These are phyloP conservation scores for Kluyveromyces sp. DNA, from an alignment of 1,139 yeast genomes.

Conservation along the genomic window DNA sequence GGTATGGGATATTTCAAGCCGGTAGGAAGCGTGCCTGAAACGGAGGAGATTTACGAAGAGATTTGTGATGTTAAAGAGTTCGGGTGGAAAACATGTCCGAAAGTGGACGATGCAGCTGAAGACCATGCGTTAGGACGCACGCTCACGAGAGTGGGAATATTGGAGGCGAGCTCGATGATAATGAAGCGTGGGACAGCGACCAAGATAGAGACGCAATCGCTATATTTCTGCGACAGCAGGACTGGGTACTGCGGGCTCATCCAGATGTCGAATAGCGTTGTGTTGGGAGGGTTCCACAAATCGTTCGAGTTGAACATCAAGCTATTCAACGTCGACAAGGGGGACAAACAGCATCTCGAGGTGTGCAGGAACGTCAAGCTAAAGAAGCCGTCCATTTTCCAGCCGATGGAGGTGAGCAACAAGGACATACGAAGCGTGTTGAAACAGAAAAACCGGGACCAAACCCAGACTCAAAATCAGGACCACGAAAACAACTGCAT, in stretches of 20 bases:
- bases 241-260: slow-evolving; percentile 68
- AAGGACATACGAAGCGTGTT: slow-evolving; percentile 44
- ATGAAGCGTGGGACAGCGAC: slow-evolving; percentile 33
- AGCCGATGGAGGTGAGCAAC: slow-evolving; percentile 31
- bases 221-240: slow-evolving; percentile 57
- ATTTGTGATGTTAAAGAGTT: background rate
- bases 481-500: too few species aligned
- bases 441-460: background rate
- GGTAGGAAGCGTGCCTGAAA: background rate
- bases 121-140: background rate
- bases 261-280: slow-evolving; percentile 76
- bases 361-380: slow-evolving; percentile 25
- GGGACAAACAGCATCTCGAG: slow-evolving; percentile 33
- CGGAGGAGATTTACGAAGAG: background rate
- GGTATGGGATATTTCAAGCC: slow-evolving; percentile 2
- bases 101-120: background rate
- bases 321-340: slow-evolving; percentile 35
- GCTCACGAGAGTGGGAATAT: background rate
- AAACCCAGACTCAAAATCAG: slow-evolving; percentile 38
- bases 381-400: slow-evolving; percentile 12
- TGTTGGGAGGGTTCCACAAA: slow-evolving; percentile 63
- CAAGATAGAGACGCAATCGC: slow-evolving; percentile 81
- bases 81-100: background rate
- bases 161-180: slow-evolving; percentile 5
- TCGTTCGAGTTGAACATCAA: slow-evolving; percentile 85